Conservation (phyloP, 352 stramenopile species). For the Globisporangium cystogenes region DNA sequence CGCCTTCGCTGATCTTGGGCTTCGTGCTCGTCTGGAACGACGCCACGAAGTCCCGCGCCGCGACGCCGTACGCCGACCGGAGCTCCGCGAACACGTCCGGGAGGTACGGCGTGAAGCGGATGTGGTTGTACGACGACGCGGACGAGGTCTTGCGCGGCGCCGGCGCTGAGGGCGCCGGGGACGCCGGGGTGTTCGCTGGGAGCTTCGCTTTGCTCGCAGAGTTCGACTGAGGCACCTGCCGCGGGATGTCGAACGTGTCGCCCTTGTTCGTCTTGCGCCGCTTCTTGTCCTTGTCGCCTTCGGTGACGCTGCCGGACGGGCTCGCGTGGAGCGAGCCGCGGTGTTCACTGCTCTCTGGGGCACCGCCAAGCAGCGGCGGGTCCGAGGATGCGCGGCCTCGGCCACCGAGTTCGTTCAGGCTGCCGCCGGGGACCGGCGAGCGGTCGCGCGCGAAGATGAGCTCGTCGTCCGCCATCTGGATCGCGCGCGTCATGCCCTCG, state of each 20-base stretch:
- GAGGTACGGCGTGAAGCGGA: constrained; percentile 74
- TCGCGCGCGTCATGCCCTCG: constrained; percentile 74
- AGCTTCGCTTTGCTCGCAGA: neutral
- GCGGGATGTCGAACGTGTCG: constrained; percentile 15
- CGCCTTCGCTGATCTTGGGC: constrained; percentile 87
- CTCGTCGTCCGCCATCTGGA: constrained; percentile 67
- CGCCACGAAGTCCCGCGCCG: constrained; percentile 49
- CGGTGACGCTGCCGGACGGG: neutral
- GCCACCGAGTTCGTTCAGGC: neutral
- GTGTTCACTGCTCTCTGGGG: neutral
- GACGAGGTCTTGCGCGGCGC: constrained; percentile 7
- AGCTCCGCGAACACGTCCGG: constrained; percentile 72
- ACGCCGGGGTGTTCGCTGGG: neutral
- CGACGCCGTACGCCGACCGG: constrained; percentile 62
- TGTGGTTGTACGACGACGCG: constrained; percentile 29
- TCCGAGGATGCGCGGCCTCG: neutral
- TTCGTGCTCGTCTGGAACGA: constrained; percentile 84
- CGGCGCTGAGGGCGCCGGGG: constrained; percentile 5
- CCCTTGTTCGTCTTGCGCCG: constrained; percentile 8
- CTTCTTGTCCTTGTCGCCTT: constrained; percentile 3
- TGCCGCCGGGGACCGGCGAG: constrained; percentile 15
- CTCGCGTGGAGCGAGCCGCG: neutral
- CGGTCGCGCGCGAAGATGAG: constrained; percentile 32
- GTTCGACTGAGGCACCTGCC: neutral
- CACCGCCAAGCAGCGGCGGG: neutral